Evolutionary conservation across 768 basidiomycete species (phyloP), one percentile per base, ranked within the genome.

Genomic region (Roridomyces roridus): DNA sequence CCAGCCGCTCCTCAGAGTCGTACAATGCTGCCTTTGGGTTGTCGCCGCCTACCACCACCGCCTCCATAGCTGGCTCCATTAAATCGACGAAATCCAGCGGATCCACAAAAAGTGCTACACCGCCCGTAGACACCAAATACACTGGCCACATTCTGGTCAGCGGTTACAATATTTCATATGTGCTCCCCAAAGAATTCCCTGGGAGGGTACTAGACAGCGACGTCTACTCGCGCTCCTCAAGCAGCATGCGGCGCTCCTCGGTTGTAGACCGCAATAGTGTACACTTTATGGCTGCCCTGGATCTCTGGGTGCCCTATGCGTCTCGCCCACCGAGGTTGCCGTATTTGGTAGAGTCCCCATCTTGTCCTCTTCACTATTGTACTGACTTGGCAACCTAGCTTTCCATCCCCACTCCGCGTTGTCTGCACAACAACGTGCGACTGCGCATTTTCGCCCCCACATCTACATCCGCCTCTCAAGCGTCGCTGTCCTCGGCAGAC

Each of bases 221-320:
- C 11, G 51, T 49, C 11, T 57, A 55, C 17, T 51, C 57, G 17
- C 69, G 63, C 23, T 64, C 72, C 23, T 59, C 73, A 15, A 65
- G 68, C 25, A 75, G 70, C 52, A 71, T 74, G 50, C 77, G 88
- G 51, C 77, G 87, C 21, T 64, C 77, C 11, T 89, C 88, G 11
- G 60, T 89, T 49, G 72, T 77, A n/a, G 88, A 89, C 46, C 82
- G 80, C 51, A 83, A 79, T 47, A 77, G 75, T 34, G 77, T 84
- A 43, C 87, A 91, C 42, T 92, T 92, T 69, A 88, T 93, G 88
- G 91, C 87, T 14, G 91, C 86, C 4, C 81, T 93, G 46, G 88
- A 91, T 57, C 79, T 93, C 71, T 85, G 84, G 81, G 80, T 88
- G 21, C 91, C 91, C 6, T 89, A 83, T 54, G 67, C 84, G 20